phyloP scores from a whole-genome alignment of 306 rosid genomes.

The Malus domestica region ASM211411v1 NC_041797.1:14110501-14111000 shows the following conservation, averaged over 20 bases:
- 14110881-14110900: constrained; percentile 66
- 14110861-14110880: constrained; percentile 36
- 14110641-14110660: neutral
- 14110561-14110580: constrained; percentile 16
- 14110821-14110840: constrained; percentile 26
- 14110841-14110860: constrained; percentile 26
- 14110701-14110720: neutral
- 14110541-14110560: constrained; percentile 12
- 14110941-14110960: constrained; percentile 66
- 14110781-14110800: constrained; percentile 25
- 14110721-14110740: neutral
- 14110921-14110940: constrained; percentile 74
- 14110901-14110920: constrained; percentile 62
- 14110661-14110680: neutral
- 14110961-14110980: constrained; percentile 32
- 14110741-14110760: constrained; percentile 3
- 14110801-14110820: constrained; percentile 10
- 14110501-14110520: constrained; percentile 27
- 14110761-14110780: constrained; percentile 36
- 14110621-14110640: constrained; percentile 33
- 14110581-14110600: constrained; percentile 23
- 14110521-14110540: constrained; percentile 23
- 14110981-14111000: constrained; percentile 36
- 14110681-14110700: neutral
- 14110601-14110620: constrained; percentile 18